Conservation (phyloP, 352 stramenopile genomes). For the Poterioochromonas sp. region DNA sequence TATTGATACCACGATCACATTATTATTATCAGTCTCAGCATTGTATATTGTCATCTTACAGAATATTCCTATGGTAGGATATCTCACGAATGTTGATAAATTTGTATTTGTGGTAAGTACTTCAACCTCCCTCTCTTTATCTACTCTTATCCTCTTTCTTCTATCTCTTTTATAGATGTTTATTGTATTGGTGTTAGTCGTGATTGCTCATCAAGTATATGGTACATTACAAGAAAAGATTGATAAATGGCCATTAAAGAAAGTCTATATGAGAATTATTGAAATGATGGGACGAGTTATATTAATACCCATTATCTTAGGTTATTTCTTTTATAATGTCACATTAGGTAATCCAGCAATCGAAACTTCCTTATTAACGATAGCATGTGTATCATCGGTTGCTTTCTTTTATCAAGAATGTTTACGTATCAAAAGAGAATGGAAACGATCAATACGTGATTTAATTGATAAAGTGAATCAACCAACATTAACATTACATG, state of each 20-base stretch:
- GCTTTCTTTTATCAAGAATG: too few relatives aligned
- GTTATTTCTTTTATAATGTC: background rate
- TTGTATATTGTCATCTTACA: background rate
- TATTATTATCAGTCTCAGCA: conserved; percentile 3
- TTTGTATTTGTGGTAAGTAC: background rate
- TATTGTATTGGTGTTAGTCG: background rate
- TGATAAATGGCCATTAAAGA: background rate
- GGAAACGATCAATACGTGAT: background rate
- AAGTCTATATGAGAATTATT: background rate
- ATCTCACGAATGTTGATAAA: background rate
- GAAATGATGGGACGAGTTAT: background rate
- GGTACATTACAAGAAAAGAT: background rate
- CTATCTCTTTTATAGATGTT: too few relatives aligned
- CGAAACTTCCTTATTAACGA: too few relatives aligned
- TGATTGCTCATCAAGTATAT: background rate
- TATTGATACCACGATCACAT: background rate
- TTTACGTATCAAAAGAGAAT: too few relatives aligned
- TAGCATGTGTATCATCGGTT: too few relatives aligned
- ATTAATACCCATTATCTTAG: background rate
- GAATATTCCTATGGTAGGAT: conserved; percentile 8
- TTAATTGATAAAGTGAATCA: background rate
- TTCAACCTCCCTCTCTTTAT: too few relatives aligned
- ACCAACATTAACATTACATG: background rate
- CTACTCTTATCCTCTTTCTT: too few relatives aligned
- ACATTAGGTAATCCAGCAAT: too few relatives aligned